Evolutionary conservation across 2,329 filamentous ascomycete genomes (phyloP).

Genomic region (Thelonectria olida): DNA sequence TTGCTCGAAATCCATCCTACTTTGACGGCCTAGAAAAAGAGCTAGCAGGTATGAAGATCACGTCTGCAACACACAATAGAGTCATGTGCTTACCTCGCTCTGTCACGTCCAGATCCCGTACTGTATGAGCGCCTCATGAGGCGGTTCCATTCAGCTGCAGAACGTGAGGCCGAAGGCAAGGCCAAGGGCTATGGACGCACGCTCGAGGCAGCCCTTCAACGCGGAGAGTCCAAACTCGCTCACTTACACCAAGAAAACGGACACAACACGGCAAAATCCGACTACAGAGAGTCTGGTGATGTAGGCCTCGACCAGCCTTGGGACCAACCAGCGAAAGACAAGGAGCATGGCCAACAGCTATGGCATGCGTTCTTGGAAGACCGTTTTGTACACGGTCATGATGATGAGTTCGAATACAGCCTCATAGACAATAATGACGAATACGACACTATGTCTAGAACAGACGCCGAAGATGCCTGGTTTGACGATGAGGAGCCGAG

Average conservation of each 20-base stretch:
- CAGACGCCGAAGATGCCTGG: constrained; percentile 77
- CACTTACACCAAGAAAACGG: constrained; percentile 43
- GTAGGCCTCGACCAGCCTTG: constrained; percentile 50
- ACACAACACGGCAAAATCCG: not conserved
- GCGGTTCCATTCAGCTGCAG: constrained; percentile 76
- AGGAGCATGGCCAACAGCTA: constrained; percentile 71
- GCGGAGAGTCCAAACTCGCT: constrained; percentile 80
- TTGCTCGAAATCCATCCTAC: constrained; percentile 78
- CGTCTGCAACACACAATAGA: not conserved
- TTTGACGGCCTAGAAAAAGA: constrained; percentile 67
- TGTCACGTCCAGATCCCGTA: constrained; percentile 69
- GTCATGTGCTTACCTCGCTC: not conserved
- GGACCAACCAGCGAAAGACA: constrained; percentile 47
- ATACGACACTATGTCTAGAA: constrained; percentile 69
- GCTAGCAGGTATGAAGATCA: constrained; percentile 55
- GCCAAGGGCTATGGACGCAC: constrained; percentile 81
- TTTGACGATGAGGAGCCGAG: constrained; percentile 82
- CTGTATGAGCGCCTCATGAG: constrained; percentile 85
- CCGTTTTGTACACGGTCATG: constrained; percentile 78
- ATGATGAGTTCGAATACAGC: constrained; percentile 81
- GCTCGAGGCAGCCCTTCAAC: constrained; percentile 79
- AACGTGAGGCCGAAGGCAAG: constrained; percentile 78
- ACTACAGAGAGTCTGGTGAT: constrained; percentile 12
- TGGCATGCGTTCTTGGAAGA: constrained; percentile 79
- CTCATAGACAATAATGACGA: constrained; percentile 76